A percentile compares a stretch with the other conserved stretches of the same genome.
Conservation (phyloP, 1,284 basidiomycete genomes). For the Microbotryum intermedium region DNA sequence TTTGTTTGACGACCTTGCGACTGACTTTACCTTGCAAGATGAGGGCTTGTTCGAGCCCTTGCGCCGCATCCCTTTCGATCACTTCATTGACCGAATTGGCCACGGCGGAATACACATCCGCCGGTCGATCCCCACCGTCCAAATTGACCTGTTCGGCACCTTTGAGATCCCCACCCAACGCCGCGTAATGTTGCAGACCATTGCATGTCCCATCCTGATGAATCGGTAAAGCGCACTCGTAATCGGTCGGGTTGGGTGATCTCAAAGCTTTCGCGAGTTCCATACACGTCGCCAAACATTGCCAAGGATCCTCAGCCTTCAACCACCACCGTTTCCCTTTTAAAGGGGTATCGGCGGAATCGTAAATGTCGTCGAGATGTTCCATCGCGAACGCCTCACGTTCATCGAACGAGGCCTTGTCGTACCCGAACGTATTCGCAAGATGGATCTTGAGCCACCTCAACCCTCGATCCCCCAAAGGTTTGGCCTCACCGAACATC, state of each 20-base stretch:
- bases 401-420: slow-evolving; percentile 91
- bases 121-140: slow-evolving; percentile 71
- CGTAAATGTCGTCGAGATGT: slow-evolving; percentile 66
- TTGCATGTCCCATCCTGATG: slow-evolving; percentile 99
- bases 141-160: slow-evolving; percentile 94
- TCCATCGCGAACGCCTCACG: slow-evolving; percentile 70
- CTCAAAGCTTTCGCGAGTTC: slow-evolving; percentile 73
- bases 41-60: slow-evolving; percentile 52
- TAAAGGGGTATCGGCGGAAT: slow-evolving; percentile 77
- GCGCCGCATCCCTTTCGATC: slow-evolving; percentile 43
- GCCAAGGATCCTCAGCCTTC: slow-evolving; percentile 92
- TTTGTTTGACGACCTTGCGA: slow-evolving; percentile 97
- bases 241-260: slow-evolving; percentile 62
- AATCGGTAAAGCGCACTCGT: slow-evolving; percentile 70
- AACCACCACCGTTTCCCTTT: slow-evolving; percentile 63
- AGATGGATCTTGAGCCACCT: slow-evolving; percentile 87
- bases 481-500: slow-evolving; percentile 70
- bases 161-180: slow-evolving; percentile 81
- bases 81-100: slow-evolving; percentile 62
- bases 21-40: slow-evolving; percentile 71
- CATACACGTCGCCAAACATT: slow-evolving; percentile 84
- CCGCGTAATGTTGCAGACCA: slow-evolving; percentile 96
- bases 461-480: slow-evolving; percentile 69
- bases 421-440: slow-evolving; percentile 85
- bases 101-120: slow-evolving; percentile 96